Percentiles rank a stretch among this genome's conserved stretches.
phyloP scores from a whole-genome alignment of 1,284 basidiomycete genomes.

The Leccinum brunneo-olivaceum region DNA sequence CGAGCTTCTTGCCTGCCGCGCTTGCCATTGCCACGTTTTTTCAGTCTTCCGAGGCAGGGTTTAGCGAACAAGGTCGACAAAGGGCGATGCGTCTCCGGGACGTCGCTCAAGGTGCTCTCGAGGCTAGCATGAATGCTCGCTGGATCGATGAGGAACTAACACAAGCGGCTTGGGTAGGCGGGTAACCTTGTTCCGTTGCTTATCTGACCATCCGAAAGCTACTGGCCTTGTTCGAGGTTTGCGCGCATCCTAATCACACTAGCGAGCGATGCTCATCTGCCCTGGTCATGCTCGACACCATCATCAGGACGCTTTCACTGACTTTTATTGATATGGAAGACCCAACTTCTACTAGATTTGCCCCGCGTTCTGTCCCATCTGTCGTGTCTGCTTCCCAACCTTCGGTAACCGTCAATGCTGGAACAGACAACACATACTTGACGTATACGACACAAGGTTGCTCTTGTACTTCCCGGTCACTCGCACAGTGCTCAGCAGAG shows the following conservation, averaged over 20 bases:
- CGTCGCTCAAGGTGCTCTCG: conserved; percentile 62
- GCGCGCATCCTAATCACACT: conserved; percentile 56
- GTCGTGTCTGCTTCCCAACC: conserved; percentile 19
- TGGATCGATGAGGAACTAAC: conserved; percentile 68
- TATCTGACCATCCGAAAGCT: conserved; percentile 36
- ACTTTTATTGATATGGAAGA: conserved; percentile 41
- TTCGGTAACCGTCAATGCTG: conserved; percentile 1
- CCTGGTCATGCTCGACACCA: conserved; percentile 55
- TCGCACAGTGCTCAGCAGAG: conserved; percentile 45
- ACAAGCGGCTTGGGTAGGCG: conserved; percentile 66
- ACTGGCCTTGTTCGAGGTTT: conserved; percentile 64
- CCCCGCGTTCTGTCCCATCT: conserved; percentile 35
- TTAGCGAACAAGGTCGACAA: conserved; percentile 42
- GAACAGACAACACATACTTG: background rate
- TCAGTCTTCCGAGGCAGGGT: conserved; percentile 58
- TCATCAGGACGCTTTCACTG: conserved; percentile 56
- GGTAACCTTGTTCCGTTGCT: conserved; percentile 3
- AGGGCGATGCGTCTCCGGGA: conserved; percentile 55
- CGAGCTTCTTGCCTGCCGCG: conserved; percentile 57
- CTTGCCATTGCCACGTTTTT: conserved; percentile 62
- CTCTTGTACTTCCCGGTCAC: conserved; percentile 46
- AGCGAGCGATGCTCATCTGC: conserved; percentile 48
- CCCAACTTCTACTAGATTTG: conserved; percentile 40
- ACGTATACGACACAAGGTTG: conserved; percentile 33
- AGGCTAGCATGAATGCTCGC: conserved; percentile 60